Conservation (phyloP, 495 filamentous ascomycete species). For the Aspergillus bridgeri region DNA sequence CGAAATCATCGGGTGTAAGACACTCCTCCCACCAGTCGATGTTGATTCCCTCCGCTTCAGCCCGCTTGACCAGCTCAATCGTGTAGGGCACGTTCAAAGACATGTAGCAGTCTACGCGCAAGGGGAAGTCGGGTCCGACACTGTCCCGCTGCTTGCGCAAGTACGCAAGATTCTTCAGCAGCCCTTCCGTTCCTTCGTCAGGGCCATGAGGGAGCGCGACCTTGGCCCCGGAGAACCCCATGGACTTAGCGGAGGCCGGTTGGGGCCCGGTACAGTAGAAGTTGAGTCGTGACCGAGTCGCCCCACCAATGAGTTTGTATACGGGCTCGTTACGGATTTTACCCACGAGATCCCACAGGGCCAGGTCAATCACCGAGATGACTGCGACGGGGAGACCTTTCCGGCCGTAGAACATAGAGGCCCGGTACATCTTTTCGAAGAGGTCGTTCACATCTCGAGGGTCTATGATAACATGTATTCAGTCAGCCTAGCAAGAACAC, state of each 20-base stretch:
- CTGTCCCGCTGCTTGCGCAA: conserved; percentile 76
- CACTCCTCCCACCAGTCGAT: conserved; percentile 99
- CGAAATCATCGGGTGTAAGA: conserved; percentile 82
- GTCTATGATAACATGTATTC: conserved; percentile 43
- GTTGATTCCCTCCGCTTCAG: conserved; percentile 71
- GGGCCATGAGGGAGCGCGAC: conserved; percentile 85
- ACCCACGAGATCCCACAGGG: conserved; percentile 85
- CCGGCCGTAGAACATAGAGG: conserved; percentile 90
- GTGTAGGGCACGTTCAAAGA: conserved; percentile 87
- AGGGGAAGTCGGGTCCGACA: conserved; percentile 84
- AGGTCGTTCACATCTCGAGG: conserved; percentile 83
- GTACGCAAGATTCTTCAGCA: conserved; percentile 86
- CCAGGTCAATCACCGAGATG: conserved; percentile 90
- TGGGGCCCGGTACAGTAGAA: conserved; percentile 95
- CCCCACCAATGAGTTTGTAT: conserved; percentile 89
- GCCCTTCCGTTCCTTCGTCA: conserved; percentile 74
- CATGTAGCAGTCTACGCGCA: conserved; percentile 98
- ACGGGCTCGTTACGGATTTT: conserved; percentile 90
- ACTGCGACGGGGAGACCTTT: conserved; percentile 87
- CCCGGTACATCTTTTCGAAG: conserved; percentile 95
- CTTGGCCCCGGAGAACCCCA: conserved; percentile 87
- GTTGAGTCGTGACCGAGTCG: conserved; percentile 71
- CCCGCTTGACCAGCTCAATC: conserved; percentile 80
- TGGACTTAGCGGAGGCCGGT: conserved; percentile 68
- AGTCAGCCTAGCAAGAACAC: neutral